phyloP scores from a whole-genome alignment of 2,329 filamentous ascomycete genomes.

The Fonsecaea nubica region DNA sequence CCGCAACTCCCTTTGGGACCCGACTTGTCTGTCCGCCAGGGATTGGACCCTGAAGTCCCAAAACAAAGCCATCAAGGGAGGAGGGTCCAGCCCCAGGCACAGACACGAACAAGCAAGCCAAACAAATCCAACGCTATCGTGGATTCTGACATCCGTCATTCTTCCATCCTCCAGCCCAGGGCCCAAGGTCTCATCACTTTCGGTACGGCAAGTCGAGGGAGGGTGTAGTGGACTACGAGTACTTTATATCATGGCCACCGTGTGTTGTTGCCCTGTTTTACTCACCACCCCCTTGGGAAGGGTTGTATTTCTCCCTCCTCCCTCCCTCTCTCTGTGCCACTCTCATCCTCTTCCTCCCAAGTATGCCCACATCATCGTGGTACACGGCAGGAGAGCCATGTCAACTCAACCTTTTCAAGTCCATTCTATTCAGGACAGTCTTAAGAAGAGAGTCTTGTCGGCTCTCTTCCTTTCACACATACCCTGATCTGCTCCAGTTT shows the following conservation, averaged over 20 bases:
- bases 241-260: conserved; percentile 17
- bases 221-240: conserved; percentile 10
- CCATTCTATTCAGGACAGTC: neutral
- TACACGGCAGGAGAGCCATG: neutral
- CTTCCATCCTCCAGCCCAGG: conserved; percentile 9
- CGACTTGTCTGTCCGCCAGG: conserved; percentile 2
- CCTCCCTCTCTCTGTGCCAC: conserved; percentile 1
- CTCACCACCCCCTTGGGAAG: neutral
- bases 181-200: conserved; percentile 16
- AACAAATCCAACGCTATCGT: conserved; percentile 2
- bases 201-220: conserved; percentile 7
- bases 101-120: conserved; percentile 2
- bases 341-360: neutral
- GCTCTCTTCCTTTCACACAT: neutral
- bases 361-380: neutral
- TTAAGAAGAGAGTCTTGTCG: neutral
- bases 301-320: conserved; percentile 2
- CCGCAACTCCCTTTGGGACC: neutral
- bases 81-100: conserved; percentile 17
- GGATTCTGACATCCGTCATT: conserved; percentile 23
- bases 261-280: conserved; percentile 1
- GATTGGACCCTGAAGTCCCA: conserved; percentile 19
- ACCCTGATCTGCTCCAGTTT: neutral
- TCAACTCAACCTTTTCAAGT: neutral
- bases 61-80: neutral